phyloP scores from a whole-genome alignment of 2,329 filamentous ascomycete species.

The Mycosphaerella sp. region DNA sequence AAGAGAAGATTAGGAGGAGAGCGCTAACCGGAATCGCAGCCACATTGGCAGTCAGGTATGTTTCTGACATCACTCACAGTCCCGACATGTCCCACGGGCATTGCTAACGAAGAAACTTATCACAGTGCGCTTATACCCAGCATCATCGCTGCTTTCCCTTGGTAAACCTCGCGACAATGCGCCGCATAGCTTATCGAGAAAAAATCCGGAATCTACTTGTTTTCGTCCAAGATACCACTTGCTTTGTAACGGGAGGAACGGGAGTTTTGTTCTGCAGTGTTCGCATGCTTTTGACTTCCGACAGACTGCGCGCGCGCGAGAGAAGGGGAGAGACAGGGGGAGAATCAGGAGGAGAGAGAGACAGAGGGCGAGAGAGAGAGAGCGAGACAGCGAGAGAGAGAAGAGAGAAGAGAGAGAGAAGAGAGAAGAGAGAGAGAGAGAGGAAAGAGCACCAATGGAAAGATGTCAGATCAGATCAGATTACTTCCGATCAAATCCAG shows the following conservation, averaged over 20 bases:
- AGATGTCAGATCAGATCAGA: no score
- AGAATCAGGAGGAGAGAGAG: no score
- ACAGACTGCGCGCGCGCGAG: background rate
- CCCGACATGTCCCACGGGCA: background rate
- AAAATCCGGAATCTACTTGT: background rate
- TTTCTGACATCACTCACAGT: constrained; percentile 27
- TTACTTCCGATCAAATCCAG: no score
- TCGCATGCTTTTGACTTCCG: background rate
- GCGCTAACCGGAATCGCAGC: constrained; percentile 81
- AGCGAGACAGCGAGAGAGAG: no score
- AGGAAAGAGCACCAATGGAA: no score
- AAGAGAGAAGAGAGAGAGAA: no score
- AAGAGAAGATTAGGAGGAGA: constrained; percentile 78
- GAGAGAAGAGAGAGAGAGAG: no score
- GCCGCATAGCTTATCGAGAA: background rate
- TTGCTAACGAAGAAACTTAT: constrained; percentile 5
- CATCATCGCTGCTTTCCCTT: constrained; percentile 24
- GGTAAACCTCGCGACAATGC: background rate
- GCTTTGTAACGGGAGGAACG: background rate
- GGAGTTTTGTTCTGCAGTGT: background rate
- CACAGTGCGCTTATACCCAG: constrained; percentile 27
- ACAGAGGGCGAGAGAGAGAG: no score
- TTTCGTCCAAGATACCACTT: background rate
- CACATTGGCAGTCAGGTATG: constrained; percentile 85
- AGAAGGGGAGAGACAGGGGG: no score